Evolutionary conservation across 1,284 basidiomycete species (phyloP).

Genomic region (Rugiboletus extremiorientalis): DNA sequence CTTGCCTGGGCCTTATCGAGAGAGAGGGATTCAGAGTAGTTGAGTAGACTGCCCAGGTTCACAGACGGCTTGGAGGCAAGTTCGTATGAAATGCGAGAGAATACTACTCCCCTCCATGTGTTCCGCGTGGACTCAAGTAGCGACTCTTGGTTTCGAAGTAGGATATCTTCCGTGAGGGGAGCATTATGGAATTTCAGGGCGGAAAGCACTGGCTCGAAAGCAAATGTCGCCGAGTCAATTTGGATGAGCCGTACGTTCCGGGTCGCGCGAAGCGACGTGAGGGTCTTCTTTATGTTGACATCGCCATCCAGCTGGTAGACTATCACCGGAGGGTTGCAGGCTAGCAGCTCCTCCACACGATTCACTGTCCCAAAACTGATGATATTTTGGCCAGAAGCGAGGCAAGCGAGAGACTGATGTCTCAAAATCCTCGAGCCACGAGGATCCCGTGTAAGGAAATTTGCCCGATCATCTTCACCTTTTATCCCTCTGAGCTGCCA

Average conservation of each 20-base stretch:
- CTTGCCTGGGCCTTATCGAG: slow-evolving; percentile 52
- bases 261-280: slow-evolving; percentile 39
- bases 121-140: background rate
- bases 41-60: slow-evolving; percentile 39
- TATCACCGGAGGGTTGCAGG: slow-evolving; percentile 46
- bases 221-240: slow-evolving; percentile 55
- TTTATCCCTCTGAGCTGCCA: slow-evolving; percentile 36
- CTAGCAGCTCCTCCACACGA: slow-evolving; percentile 53
- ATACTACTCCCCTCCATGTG: rapidly evolving
- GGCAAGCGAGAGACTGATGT: slow-evolving; percentile 52
- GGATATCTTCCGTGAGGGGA: slow-evolving; percentile 47
- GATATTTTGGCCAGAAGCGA: slow-evolving; percentile 47
- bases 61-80: slow-evolving; percentile 33
- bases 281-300: slow-evolving; percentile 35
- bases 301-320: slow-evolving; percentile 51
- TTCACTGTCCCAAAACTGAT: slow-evolving; percentile 53
- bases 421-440: slow-evolving; percentile 39
- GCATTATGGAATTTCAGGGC: slow-evolving; percentile 42
- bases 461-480: slow-evolving; percentile 27
- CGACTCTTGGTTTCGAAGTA: slow-evolving; percentile 45
- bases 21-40: slow-evolving; percentile 38
- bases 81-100: slow-evolving; percentile 37
- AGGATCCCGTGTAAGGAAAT: slow-evolving; percentile 40
- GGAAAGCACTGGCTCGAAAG: slow-evolving; percentile 58
- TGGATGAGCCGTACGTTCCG: slow-evolving; percentile 46